These are phyloP conservation scores for Leishmania martiniquensis DNA, from an alignment of 208 protist species.

Conservation along the genomic window DNA sequence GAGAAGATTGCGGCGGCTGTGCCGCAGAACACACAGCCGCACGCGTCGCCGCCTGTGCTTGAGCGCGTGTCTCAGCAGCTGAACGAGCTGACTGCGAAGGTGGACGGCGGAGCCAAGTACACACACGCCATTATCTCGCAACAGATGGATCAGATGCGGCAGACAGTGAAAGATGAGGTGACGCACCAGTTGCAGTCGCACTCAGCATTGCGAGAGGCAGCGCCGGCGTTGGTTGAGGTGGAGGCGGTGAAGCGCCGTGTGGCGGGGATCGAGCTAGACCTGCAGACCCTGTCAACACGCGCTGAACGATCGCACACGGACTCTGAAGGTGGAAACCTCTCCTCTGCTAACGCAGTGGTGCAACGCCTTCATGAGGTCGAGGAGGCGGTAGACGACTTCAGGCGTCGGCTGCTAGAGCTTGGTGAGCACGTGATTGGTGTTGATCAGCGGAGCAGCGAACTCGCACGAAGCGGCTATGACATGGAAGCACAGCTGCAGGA, in stretches of 20 bases:
- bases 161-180: slow-evolving; percentile 30
- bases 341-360: background rate
- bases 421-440: slow-evolving; percentile 12
- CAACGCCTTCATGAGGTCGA: slow-evolving; percentile 21
- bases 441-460: slow-evolving; percentile 24
- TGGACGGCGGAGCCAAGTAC: slow-evolving; percentile 31
- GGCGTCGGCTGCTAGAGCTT: slow-evolving; percentile 33
- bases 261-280: slow-evolving; percentile 34
- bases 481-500: slow-evolving; percentile 24
- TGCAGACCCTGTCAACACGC: slow-evolving; percentile 15
- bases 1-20: slow-evolving; percentile 16
- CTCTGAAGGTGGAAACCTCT: background rate
- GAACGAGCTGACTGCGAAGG: slow-evolving; percentile 32
- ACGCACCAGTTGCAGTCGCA: slow-evolving; percentile 21
- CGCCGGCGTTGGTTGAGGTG: slow-evolving; percentile 45
- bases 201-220: slow-evolving; percentile 26
- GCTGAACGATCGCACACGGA: slow-evolving; percentile 4
- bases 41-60: background rate
- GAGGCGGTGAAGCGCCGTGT: slow-evolving; percentile 58
- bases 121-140: slow-evolving; percentile 25
- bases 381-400: slow-evolving; percentile 24
- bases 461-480: slow-evolving; percentile 11
- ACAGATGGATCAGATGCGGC: slow-evolving; percentile 28
- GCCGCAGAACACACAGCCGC: background rate
- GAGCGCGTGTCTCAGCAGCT: slow-evolving; percentile 34